Evolutionary conservation across 352 stramenopile species (phyloP).

Genomic region (Bremia lactucae): DNA sequence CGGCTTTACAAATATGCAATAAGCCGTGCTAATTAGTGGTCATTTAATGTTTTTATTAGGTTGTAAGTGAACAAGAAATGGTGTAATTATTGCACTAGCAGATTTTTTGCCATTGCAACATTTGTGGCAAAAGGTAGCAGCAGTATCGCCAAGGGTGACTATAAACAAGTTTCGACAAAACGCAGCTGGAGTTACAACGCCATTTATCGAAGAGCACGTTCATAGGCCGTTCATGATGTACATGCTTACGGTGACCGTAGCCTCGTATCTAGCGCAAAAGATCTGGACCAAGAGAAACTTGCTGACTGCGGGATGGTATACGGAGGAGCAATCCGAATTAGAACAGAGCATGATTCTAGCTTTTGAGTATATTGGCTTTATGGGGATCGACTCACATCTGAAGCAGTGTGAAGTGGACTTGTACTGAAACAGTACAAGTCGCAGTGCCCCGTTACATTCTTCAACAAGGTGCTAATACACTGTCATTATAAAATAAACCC

Average conservation of each 20-base stretch:
- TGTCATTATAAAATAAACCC: not conserved
- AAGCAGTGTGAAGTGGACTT: too few relatives aligned
- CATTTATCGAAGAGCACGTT: conserved; percentile 4
- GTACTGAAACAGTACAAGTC: conserved; percentile 45
- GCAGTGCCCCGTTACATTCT: not conserved
- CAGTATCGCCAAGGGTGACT: not conserved
- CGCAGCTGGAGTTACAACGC: not conserved
- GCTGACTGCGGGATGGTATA: conserved; percentile 54
- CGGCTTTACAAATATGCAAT: too few relatives aligned
- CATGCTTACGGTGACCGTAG: conserved; percentile 44
- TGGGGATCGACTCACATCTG: conserved; percentile 74
- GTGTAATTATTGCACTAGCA: too few relatives aligned
- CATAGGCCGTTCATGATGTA: conserved; percentile 39
- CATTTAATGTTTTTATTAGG: too few relatives aligned
- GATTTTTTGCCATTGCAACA: too few relatives aligned
- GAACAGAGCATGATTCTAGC: conserved; percentile 53
- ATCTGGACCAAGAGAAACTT: conserved; percentile 67
- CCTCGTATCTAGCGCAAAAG: conserved; percentile 69
- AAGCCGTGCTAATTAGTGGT: too few relatives aligned
- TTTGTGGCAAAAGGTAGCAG: too few relatives aligned
- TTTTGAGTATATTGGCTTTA: conserved; percentile 72
- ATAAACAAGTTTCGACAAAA: not conserved
- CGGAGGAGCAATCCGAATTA: conserved; percentile 37
- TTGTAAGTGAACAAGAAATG: too few relatives aligned
- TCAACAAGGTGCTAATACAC: not conserved